Percentiles rank a stretch among this genome's conserved stretches.
These are phyloP conservation scores for Aspergillus pseudonomiae DNA, from an alignment of 2,329 filamentous ascomycete species.

Conservation along the genomic window DNA sequence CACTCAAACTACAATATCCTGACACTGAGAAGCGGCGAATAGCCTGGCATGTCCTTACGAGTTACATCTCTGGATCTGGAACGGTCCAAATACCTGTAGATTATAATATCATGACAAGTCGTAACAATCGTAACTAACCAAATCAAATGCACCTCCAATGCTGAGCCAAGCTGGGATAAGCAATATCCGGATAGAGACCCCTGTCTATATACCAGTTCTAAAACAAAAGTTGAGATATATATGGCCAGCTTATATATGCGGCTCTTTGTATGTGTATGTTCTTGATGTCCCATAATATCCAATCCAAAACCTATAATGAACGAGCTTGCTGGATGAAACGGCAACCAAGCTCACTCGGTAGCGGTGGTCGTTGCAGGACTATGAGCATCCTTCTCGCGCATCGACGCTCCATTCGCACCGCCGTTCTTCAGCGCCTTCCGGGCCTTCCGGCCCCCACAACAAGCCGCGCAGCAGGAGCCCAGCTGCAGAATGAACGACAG, in stretches of 20 bases:
- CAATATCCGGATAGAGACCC: neutral
- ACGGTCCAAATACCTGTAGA: neutral
- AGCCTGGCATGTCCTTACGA: too few relatives aligned
- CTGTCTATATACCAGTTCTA: conserved; percentile 8
- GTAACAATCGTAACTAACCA: conserved; percentile 3
- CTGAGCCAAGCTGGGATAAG: conserved; percentile 1
- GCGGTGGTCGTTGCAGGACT: conserved; percentile 10
- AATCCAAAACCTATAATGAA: neutral
- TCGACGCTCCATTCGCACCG: conserved; percentile 1
- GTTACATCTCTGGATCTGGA: neutral
- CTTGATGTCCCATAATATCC: neutral
- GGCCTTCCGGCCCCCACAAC: conserved; percentile 44
- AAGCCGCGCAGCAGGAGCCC: conserved; percentile 72
- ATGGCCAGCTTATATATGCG: conserved; percentile 8
- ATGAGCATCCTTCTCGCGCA: conserved; percentile 21
- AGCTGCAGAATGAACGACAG: conserved; percentile 74
- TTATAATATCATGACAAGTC: conserved; percentile 1
- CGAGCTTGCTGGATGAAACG: neutral
- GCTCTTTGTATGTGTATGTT: neutral
- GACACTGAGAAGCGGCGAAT: too few relatives aligned
- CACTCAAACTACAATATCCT: too few relatives aligned
- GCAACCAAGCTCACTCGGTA: neutral
- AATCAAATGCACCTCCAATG: neutral
- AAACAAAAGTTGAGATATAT: conserved; percentile 3
- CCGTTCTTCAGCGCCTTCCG: conserved; percentile 35